These are phyloP conservation scores for Chlorella sp. DNA, from an alignment of 139 green algal genomes.

Conservation along the genomic window DNA sequence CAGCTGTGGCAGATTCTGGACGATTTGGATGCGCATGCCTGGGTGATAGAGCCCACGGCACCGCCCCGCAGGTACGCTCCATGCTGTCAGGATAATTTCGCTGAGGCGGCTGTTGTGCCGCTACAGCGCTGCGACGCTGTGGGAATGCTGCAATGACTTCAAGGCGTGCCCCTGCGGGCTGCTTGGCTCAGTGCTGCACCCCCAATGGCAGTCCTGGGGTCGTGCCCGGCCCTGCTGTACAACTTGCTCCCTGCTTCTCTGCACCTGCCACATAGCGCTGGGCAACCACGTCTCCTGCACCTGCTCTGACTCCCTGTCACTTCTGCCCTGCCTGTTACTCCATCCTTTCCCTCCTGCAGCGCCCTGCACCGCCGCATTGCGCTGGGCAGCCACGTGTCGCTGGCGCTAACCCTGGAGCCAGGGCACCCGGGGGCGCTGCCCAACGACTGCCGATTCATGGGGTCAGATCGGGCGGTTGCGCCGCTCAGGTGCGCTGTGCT, in stretches of 20 bases:
- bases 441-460: constrained; percentile 38
- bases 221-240: too few species aligned
- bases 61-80: constrained; percentile 7
- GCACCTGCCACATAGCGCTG: too few species aligned
- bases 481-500: constrained; percentile 1
- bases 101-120: too few species aligned
- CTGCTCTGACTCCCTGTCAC: background rate
- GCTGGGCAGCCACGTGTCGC: constrained; percentile 34
- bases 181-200: too few species aligned
- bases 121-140: too few species aligned
- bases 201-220: too few species aligned
- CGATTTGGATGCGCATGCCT: constrained; percentile 28
- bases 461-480: constrained; percentile 29
- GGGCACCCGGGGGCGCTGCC: constrained; percentile 17
- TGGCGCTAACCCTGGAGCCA: constrained; percentile 34
- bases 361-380: constrained; percentile 31
- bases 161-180: too few species aligned
- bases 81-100: background rate
- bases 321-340: background rate
- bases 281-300: too few species aligned
- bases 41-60: constrained; percentile 44
- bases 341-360: background rate
- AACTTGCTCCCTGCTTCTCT: too few species aligned
- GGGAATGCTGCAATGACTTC: too few species aligned
- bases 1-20: constrained; percentile 40